A percentile compares a stretch with the other conserved stretches of the same genome.
Conservation (phyloP, 495 filamentous ascomycete species). For the Penicillium psychrofluorescens region DNA sequence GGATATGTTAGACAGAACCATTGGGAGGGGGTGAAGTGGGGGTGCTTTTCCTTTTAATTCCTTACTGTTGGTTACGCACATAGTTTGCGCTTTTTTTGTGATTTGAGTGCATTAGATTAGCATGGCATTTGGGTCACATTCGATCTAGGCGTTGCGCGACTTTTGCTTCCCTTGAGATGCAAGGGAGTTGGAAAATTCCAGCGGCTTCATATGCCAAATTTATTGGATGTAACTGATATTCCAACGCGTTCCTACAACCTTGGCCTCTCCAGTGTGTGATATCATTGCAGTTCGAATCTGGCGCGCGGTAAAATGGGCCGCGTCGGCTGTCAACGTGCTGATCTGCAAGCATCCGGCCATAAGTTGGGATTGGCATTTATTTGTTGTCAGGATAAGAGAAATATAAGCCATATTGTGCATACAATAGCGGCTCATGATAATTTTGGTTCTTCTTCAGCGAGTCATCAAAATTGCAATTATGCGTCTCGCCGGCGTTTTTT, state of each 20-base stretch:
- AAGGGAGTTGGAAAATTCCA: background rate
- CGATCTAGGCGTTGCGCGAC: no score
- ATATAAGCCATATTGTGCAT: no score
- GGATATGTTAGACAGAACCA: conserved; percentile 1
- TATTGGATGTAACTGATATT: background rate
- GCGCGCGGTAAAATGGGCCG: background rate
- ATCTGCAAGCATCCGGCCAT: background rate
- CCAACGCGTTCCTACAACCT: no score
- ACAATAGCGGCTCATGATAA: no score
- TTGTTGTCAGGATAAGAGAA: no score
- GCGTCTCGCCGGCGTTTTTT: background rate
- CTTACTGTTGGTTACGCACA: no score
- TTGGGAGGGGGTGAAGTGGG: no score
- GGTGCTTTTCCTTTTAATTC: background rate
- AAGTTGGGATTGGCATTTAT: background rate
- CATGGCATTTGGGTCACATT: conserved; percentile 3
- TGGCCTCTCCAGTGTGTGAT: background rate
- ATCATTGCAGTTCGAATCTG: background rate
- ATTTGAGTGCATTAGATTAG: background rate
- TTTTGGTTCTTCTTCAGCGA: no score
- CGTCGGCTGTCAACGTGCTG: background rate
- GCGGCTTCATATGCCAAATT: background rate
- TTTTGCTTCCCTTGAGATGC: background rate
- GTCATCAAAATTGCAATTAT: no score
- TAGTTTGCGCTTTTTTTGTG: no score